Conservation (phyloP, 2,329 filamentous ascomycete genomes). For the Calonectria multiphialidica region DNA sequence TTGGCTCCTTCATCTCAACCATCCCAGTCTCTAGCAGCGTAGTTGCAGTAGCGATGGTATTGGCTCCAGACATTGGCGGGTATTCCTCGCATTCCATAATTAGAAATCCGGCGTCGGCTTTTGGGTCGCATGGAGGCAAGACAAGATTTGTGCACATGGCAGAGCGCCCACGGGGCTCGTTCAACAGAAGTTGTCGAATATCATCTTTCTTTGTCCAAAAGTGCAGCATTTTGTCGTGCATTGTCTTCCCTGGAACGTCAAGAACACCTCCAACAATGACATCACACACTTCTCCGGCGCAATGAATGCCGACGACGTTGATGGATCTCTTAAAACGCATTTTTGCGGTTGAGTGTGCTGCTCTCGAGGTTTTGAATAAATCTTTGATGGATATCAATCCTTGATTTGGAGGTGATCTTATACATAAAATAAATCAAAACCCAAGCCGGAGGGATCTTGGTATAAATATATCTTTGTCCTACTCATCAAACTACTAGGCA, state of each 20-base stretch:
- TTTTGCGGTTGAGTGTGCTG: background rate
- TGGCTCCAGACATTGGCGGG: constrained; percentile 35
- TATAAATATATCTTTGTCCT: background rate
- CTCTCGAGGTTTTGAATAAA: too few relatives aligned
- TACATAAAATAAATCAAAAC: too few relatives aligned
- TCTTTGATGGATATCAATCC: too few relatives aligned
- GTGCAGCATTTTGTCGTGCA: constrained; percentile 36
- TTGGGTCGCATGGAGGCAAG: constrained; percentile 26
- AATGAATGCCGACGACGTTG: constrained; percentile 36
- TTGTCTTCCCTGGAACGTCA: constrained; percentile 31
- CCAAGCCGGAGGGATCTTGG: too few relatives aligned
- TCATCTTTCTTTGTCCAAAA: constrained; percentile 31
- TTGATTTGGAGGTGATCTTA: too few relatives aligned
- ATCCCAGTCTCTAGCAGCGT: constrained; percentile 32
- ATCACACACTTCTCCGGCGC: constrained; percentile 35
- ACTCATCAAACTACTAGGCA: too few relatives aligned
- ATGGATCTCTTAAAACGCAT: constrained; percentile 35
- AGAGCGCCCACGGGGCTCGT: constrained; percentile 29
- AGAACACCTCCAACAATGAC: constrained; percentile 33
- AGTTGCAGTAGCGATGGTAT: constrained; percentile 28
- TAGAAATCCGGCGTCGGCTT: constrained; percentile 36
- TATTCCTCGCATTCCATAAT: constrained; percentile 39
- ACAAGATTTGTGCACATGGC: constrained; percentile 35
- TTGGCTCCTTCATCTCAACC: constrained; percentile 33
- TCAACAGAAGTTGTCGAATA: constrained; percentile 28